Conservation (phyloP, 2,329 filamentous ascomycete genomes). For the Thielaviopsis euricoi region DNA sequence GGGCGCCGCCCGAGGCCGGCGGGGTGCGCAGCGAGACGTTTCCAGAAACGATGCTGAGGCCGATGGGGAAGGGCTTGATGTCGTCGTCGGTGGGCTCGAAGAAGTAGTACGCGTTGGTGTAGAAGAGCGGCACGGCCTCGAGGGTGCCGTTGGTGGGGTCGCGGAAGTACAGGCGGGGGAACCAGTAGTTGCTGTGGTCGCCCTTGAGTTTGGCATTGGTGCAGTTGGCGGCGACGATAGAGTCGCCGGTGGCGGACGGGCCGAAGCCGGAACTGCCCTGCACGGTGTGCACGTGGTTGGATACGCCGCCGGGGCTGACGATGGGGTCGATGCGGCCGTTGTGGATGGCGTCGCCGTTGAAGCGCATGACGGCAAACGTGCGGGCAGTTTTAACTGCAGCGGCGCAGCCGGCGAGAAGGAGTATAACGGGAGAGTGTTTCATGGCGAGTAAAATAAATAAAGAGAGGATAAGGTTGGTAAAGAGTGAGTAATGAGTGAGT, state of each 20-base stretch:
- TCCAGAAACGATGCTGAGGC: constrained; percentile 56
- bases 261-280: constrained; percentile 55
- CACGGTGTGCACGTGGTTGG: constrained; percentile 52
- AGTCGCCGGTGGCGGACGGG: constrained; percentile 41
- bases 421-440: constrained; percentile 20
- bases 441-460: constrained; percentile 15
- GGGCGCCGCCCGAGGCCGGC: constrained; percentile 33
- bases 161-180: constrained; percentile 52
- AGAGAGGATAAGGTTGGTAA: constrained; percentile 1
- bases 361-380: constrained; percentile 53
- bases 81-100: constrained; percentile 48
- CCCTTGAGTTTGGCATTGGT: constrained; percentile 52
- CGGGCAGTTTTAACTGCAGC: constrained; percentile 26
- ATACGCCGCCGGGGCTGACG: constrained; percentile 39
- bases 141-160: constrained; percentile 46
- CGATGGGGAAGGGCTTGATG: constrained; percentile 51
- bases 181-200: constrained; percentile 66
- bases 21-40: constrained; percentile 40
- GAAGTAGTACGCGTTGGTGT: constrained; percentile 66
- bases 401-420: constrained; percentile 13
- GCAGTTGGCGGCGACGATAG: constrained; percentile 45
- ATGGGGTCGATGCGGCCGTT: constrained; percentile 53
- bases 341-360: constrained; percentile 48
- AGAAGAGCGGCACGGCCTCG: constrained; percentile 50
- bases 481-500: constrained; percentile 1